phyloP scores from a whole-genome alignment of 495 filamentous ascomycete species.

The Tuber brumale region DNA sequence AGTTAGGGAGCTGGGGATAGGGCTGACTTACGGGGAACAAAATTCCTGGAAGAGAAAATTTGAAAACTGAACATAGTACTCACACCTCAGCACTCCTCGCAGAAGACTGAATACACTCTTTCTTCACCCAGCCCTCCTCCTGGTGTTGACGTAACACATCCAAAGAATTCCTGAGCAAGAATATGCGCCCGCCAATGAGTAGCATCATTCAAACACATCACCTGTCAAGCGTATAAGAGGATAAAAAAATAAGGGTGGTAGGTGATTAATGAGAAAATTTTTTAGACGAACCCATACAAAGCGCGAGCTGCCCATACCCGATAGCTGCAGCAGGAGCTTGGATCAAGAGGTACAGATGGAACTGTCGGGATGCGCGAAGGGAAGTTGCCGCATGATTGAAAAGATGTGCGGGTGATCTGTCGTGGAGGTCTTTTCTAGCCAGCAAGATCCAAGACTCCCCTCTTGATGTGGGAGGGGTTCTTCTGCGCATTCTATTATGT shows the following conservation, averaged over 20 bases:
- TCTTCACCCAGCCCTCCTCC: slow-evolving; percentile 42
- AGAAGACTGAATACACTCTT: slow-evolving; percentile 43
- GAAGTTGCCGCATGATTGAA: slow-evolving; percentile 31
- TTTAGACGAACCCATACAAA: slow-evolving; percentile 41
- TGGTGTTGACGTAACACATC: slow-evolving; percentile 43
- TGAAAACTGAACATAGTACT: slow-evolving; percentile 1
- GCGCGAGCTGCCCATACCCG: slow-evolving; percentile 43
- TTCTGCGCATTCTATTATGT: slow-evolving; percentile 28
- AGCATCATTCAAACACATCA: slow-evolving; percentile 7
- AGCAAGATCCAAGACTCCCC: slow-evolving; percentile 42
- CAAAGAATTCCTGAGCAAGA: slow-evolving; percentile 38
- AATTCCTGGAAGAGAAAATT: neutral
- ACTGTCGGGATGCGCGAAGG: slow-evolving; percentile 41
- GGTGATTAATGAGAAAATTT: slow-evolving; percentile 12
- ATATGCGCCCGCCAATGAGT: neutral
- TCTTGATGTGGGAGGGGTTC: slow-evolving; percentile 43
- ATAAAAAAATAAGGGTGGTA: slow-evolving; percentile 4
- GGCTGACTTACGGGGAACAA: neutral
- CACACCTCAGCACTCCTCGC: slow-evolving; percentile 41
- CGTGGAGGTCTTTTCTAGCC: slow-evolving; percentile 42
- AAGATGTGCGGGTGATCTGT: slow-evolving; percentile 40
- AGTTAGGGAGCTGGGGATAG: slow-evolving; percentile 8
- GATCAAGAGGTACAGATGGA: slow-evolving; percentile 40
- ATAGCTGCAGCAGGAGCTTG: slow-evolving; percentile 34
- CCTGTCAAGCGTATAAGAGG: slow-evolving; percentile 6